Percentiles rank a stretch among this genome's conserved stretches.
phyloP scores from a whole-genome alignment of 305 asterid species.

The Fraxinus nigra region DNA sequence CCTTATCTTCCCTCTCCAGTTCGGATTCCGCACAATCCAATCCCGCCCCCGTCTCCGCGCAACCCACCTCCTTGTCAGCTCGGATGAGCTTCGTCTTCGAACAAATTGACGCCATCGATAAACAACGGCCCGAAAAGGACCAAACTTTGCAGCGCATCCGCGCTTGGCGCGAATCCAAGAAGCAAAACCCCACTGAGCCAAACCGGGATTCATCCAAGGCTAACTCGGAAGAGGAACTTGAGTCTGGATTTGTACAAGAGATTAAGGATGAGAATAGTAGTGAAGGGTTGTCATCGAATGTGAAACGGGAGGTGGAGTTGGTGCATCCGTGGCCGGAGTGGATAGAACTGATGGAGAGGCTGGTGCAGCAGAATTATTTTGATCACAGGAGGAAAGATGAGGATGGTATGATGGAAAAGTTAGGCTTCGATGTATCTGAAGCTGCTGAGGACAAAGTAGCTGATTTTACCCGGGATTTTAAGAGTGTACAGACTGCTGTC shows the following conservation, averaged over 20 bases:
- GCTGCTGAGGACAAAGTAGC: conserved; percentile 43
- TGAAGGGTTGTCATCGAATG: conserved; percentile 32
- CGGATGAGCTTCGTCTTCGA: conserved; percentile 91
- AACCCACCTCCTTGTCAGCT: conserved; percentile 74
- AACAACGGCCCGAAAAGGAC: conserved; percentile 64
- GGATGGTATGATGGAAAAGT: conserved; percentile 70
- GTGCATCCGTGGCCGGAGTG: conserved; percentile 97
- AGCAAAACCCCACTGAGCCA: conserved; percentile 27
- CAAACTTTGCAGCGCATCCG: conserved; percentile 85
- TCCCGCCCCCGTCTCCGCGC: conserved; percentile 30
- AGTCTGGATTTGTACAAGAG: conserved; percentile 33
- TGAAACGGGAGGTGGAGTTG: conserved; percentile 62
- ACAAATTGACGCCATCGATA: conserved; percentile 80
- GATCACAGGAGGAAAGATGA: conserved; percentile 90
- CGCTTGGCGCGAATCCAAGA: conserved; percentile 85
- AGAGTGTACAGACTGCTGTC: conserved; percentile 69
- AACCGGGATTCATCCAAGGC: conserved; percentile 20
- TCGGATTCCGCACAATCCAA: conserved; percentile 35
- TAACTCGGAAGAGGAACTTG: conserved; percentile 33
- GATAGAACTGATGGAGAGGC: conserved; percentile 88
- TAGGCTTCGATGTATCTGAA: conserved; percentile 57
- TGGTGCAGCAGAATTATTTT: conserved; percentile 87
- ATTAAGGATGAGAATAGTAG: conserved; percentile 28
- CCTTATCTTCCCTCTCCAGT: conserved; percentile 44
- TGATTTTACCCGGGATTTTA: conserved; percentile 74